Percentiles rank a stretch among this genome's conserved stretches.
These are phyloP conservation scores for Adenanthera pavonina DNA, from an alignment of 306 rosid species.

Conservation along the genomic window DNA sequence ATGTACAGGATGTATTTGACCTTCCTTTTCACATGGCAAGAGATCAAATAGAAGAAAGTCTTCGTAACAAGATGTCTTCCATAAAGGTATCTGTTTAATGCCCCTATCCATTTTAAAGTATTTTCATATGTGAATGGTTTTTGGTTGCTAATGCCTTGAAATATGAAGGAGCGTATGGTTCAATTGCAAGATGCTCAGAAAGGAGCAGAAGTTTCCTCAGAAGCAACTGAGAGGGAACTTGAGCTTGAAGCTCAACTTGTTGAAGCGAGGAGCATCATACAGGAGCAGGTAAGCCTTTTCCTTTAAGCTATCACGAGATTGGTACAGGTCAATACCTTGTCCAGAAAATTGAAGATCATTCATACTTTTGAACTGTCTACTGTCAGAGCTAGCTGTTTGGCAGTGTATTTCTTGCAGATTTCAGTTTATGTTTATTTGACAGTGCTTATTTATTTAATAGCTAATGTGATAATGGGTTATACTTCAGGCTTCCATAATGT, in stretches of 20 bases:
- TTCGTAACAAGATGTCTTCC: conserved; percentile 93
- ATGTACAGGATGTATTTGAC: conserved; percentile 91
- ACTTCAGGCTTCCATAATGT: conserved; percentile 92
- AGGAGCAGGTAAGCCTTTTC: conserved; percentile 82
- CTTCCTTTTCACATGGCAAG: conserved; percentile 99
- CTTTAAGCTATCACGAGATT: conserved; percentile 20
- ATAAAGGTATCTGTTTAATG: conserved; percentile 70
- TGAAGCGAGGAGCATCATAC: conserved; percentile 98
- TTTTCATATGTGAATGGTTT: conserved; percentile 18
- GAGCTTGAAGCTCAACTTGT: conserved; percentile 99
- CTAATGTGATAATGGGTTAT: conserved; percentile 39
- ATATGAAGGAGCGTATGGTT: conserved; percentile 91
- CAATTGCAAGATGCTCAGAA: conserved; percentile 98
- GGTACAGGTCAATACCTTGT: conserved; percentile 17
- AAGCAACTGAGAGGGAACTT: conserved; percentile 98
- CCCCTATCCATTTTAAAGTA: conserved; percentile 26
- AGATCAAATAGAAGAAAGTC: conserved; percentile 98
- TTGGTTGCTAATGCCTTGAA: conserved; percentile 40
- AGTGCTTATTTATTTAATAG: conserved; percentile 13
- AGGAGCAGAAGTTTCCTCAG: conserved; percentile 94
- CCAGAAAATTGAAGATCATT: neutral
- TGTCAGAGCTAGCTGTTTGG: conserved; percentile 13
- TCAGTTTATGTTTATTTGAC: conserved; percentile 26
- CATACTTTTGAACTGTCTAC: conserved; percentile 24
- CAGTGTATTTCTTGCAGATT: conserved; percentile 23